Evolutionary conservation across 768 basidiomycete species (phyloP).

Genomic region (Coprinopsis strossmayeri): DNA sequence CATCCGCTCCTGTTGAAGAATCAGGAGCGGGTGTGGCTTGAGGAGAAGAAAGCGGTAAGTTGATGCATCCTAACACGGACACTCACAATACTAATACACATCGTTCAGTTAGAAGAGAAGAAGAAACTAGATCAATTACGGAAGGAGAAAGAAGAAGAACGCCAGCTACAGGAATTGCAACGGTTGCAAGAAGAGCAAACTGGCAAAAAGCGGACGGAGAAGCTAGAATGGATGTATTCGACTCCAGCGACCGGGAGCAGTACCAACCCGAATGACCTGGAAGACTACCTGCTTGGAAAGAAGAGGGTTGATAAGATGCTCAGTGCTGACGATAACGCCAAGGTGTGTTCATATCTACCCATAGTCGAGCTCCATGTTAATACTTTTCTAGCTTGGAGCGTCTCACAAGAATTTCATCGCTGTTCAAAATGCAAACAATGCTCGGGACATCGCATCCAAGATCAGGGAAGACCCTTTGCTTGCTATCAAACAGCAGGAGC

Average conservation of each 20-base stretch:
- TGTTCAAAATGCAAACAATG: constrained; percentile 87
- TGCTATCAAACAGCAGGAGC: constrained; percentile 98
- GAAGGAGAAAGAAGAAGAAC: constrained; percentile 97
- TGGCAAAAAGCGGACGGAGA: constrained; percentile 89
- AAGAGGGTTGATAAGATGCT: constrained; percentile 96
- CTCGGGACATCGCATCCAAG: constrained; percentile 85
- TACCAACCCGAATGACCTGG: constrained; percentile 85
- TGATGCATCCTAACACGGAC: not conserved
- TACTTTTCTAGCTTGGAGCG: constrained; percentile 58
- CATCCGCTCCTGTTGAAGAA: constrained; percentile 97
- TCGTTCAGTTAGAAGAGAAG: constrained; percentile 84
- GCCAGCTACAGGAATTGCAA: constrained; percentile 94
- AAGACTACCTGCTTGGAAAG: constrained; percentile 96
- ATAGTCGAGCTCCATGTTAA: not conserved
- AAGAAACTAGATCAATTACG: constrained; percentile 96
- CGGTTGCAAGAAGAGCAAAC: constrained; percentile 93
- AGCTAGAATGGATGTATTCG: constrained; percentile 99
- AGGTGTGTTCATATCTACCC: constrained; percentile 36
- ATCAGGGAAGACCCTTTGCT: constrained; percentile 94
- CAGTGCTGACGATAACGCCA: constrained; percentile 87
- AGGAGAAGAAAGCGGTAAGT: constrained; percentile 93
- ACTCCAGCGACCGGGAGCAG: constrained; percentile 89
- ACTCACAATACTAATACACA: constrained; percentile 7
- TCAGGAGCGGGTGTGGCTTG: constrained; percentile 99
- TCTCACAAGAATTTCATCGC: constrained; percentile 92